phyloP scores from a whole-genome alignment of 106 monocot species.

The Dioscorea zingiberensis region DNA sequence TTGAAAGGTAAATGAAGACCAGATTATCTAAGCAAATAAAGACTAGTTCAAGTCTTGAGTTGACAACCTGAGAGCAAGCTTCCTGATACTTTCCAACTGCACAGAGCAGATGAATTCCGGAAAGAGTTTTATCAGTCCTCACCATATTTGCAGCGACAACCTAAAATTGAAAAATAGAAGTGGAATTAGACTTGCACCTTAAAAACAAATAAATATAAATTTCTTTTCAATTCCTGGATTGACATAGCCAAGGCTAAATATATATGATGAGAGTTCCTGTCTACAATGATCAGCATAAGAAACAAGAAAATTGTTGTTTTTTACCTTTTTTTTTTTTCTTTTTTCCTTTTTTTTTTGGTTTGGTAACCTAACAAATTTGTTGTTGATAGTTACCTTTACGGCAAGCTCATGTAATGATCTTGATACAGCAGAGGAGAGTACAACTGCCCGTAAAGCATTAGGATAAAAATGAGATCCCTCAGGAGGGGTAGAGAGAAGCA shows the following conservation, averaged over 20 bases:
- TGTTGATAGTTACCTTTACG: conserved; percentile 57
- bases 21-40: too few species aligned
- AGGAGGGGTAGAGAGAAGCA: conserved; percentile 93
- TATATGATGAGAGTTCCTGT: neutral
- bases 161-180: conserved; percentile 21
- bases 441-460: conserved; percentile 94
- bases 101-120: conserved; percentile 94
- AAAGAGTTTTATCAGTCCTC: conserved; percentile 91
- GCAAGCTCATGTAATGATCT: conserved; percentile 95
- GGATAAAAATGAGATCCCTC: conserved; percentile 93
- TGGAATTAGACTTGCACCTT: neutral
- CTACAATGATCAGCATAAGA: neutral
- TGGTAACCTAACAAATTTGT: too few species aligned
- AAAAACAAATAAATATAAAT: neutral
- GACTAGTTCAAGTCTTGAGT: neutral
- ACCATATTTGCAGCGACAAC: conserved; percentile 99
- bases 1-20: too few species aligned
- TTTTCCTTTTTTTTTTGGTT: too few species aligned
- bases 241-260: neutral
- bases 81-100: conserved; percentile 98
- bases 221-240: neutral
- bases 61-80: conserved; percentile 99
- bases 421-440: conserved; percentile 94
- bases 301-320: too few species aligned
- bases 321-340: too few species aligned